Base-by-base conservation (phyloP, 2,329 filamentous ascomycete genomes). In the Teratosphaeria destructans region DNA sequence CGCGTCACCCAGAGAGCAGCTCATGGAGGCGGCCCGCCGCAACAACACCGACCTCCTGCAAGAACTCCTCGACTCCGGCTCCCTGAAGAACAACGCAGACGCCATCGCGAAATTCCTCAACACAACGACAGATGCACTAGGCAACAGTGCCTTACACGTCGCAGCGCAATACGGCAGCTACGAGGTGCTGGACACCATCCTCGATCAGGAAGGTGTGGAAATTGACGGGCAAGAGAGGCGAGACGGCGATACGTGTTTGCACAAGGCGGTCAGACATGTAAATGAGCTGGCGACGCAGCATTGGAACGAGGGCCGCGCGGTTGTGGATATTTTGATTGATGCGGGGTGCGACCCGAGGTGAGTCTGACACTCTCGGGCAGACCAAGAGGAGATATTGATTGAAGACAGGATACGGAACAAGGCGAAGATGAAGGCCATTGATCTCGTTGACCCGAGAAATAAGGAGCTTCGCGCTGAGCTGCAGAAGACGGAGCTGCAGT, bases 21-120 rank as follows among this genome's bases (percentile, higher is more conserved):
- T 97, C 68, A 85, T 97, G 76, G 93, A 95, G 79, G 90, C 94
- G 68, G 95, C 89, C 77, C 90, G 93, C 62, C 85, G 91, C 71
- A 93, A 97, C 81, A 96, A 97, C 77, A 86, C 86, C 66, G 87
- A 93, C 58, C 85, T 97, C 62, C 84, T 97, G 59, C 77, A 83
- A 67, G 87, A 94, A 68, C 82, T 92, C 60, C 81, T 96, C 66
- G 76, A 82, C 52, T 77, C 78, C 65, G 57, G 55, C 27, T 63
- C 66, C 1, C 77, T 83, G 70, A 72, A 73, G 64, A 73, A 76
- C 58, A 72, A 78, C 7, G 75, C 80, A 58, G 81, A 84, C 61
- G 81, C 88, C 68, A 84, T 90, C 62, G 85, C 91, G 37, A 74
- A 82, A 56, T 85, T 95, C 65, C 85, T 99, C 73, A 99, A 99